Base-by-base conservation (phyloP, 768 basidiomycete species). In the Cystofilobasidium ferigula region DNA sequence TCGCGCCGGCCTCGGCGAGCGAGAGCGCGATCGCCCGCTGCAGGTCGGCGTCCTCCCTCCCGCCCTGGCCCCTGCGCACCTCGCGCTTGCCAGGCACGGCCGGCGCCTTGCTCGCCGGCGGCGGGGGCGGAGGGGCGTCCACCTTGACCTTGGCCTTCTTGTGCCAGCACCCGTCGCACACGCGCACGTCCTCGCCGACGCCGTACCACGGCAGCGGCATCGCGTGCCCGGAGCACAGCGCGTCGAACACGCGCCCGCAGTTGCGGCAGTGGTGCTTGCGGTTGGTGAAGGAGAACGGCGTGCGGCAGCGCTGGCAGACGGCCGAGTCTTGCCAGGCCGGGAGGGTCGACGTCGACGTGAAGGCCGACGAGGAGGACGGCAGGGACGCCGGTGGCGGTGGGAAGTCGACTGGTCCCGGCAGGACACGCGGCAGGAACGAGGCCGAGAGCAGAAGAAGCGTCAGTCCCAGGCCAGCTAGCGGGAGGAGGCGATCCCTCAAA, bases 251-350 rank as follows among this genome's bases (percentile, higher is more conserved):
- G 74, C 87, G 86, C 10, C 95, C 95, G 77, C 95, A 99, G 75
- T 97, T 97, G 18, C 95, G 84, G 74, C 95, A 99, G 73, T 99
- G 95, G 72, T 99, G 95, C 74, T 97, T 97, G 59, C 95, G 83
- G 74, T 98, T 98, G 35, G 92, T 95, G 74, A 97, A 92, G 0
- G 85, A 83, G 76, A 99, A 99, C 0, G 89, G 75, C 0, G 87
- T 85, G 22, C 95, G 83, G 76, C 95, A 99, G 24, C 91, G 84
- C 65, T 94, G 83, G 75, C 95, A 99, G 20, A 92, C 83, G 54
- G 95, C 90, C 0, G 91, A 91, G 74, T 98, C 94, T 51, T 90
- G 87, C 95, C 95, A 99, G 74, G 94, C 89, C 1, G 95, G 95
- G 0, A 95, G 77, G 20, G 72, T 74, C 5, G 74, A 69, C n/a